Base-by-base conservation (phyloP, 257 asterid genomes). In the Thymus quinquecostatus region DNA sequence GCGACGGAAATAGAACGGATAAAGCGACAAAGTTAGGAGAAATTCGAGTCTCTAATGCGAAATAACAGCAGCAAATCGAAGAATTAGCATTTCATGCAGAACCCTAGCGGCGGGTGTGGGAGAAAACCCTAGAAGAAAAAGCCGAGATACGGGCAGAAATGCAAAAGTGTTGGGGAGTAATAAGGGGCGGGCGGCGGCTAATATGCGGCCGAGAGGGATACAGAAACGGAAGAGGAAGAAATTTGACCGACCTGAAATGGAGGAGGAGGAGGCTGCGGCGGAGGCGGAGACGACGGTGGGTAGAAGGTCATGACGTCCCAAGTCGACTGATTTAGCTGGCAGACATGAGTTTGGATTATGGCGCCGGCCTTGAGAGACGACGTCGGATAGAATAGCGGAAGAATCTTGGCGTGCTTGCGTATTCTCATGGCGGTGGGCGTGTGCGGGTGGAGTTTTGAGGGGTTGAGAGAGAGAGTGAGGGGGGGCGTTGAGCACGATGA, bases 301-400 rank as follows among this genome's bases (percentile, higher is more conserved):
- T 91, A 79, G 79, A 88, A 88, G 54, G 73, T 73, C 44, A 86
- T 77, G 45, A 81, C 90, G 84, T 93, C 98, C 98, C 98, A 87
- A 51, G 89, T 89, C 0, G 89, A 84, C 60, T 84, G 92, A 57
- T 87, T 87, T 6, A 84, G 84, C 81, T 81, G 84, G 5, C 92
- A 87, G 12, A 77, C 57, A 29, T 82, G 84, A 6, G 86, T 30
- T 14, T 78, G 82, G 29, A 64, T 5, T 29, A 48, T 8, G 34
- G 69, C 6, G 3, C 79, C 76, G 0, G 69, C 62, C 8, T 75
- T 60, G 5, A 69, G 48, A 21, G 78, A 65, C 53, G 87, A 50
- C 44, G 78, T 2, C 41, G 86, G 78, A 45, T 79, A 61, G 68
- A 79, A 1, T 6, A 83, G 60, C 0, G 86, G 77, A 3, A 85